Base-by-base conservation (phyloP, 768 basidiomycete genomes). In the Pleurotus tuber-regium region DNA sequence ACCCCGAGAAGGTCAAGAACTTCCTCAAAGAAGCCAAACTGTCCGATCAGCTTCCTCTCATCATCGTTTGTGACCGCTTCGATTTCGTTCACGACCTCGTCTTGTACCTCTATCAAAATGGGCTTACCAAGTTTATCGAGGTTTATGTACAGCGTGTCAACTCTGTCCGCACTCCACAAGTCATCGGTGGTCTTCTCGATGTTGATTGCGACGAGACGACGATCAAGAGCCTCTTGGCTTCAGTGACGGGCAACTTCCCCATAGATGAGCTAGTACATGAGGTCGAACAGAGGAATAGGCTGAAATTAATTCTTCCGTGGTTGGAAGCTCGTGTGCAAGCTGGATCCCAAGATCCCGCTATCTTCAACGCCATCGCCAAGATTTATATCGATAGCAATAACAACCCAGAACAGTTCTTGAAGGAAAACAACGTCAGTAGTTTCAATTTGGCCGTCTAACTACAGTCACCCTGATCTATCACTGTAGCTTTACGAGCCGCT, bases 1-100 rank as follows among this genome's bases (percentile, higher is more conserved):
- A 95, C 69, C 92, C 97, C 1, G 97, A 99, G 76, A 99, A 99
- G 71, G 97, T 98, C 81, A 98, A 99, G 80, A 99, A 99, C 73
- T 98, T 98, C 87, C 84, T 98, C 68, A 98, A 98, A 70, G 97
- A 99, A 65, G 95, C 97, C 62, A 95, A 97, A 63, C 85, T 99
- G 24, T 73, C 85, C 30, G 97, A 98, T 65, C 97, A 98, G 66
- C 84, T 99, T 30, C 97, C 97, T 3, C 86, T 99, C 60, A 99
- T 98, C 76, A 98, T 99, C 58, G 97, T 99, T 61, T 98, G 97
- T 80, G 97, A 99, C 67, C 93, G 97, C 31, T 99, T 98, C 78
- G 96, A 97, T 78, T 98, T 98, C 62, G 96, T 99, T 9, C 97
- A 99, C 66, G 97, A 99, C 63, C 85, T 99, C 55, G 96, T 99